These are phyloP conservation scores for Phyllostachys edulis DNA, from an alignment of 176 grass and related monocot species.

Conservation along the genomic window DNA sequence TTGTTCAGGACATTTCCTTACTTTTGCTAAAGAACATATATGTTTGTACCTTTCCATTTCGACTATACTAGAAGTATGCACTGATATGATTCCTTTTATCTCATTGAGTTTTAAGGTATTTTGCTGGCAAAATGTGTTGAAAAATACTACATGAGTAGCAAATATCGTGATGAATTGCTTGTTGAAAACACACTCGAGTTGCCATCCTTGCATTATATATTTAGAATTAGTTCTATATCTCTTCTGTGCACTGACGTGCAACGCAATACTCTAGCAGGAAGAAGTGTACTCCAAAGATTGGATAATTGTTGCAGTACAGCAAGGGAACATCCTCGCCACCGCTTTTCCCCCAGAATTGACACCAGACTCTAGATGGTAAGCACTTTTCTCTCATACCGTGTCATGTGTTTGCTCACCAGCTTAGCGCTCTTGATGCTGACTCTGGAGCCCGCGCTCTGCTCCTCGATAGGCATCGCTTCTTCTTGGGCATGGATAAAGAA, in stretches of 20 bases:
- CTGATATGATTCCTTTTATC: background rate
- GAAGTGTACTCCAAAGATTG: constrained; percentile 60
- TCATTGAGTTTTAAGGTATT: background rate
- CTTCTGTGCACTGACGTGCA: constrained; percentile 13
- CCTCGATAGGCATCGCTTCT: constrained; percentile 66
- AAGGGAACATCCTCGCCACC: constrained; percentile 87
- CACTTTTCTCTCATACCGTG: background rate
- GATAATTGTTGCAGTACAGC: constrained; percentile 83
- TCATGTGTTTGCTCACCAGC: background rate
- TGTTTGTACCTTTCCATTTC: background rate
- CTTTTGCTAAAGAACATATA: background rate
- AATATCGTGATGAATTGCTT: background rate
- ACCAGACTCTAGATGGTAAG: constrained; percentile 88
- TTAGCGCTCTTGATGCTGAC: background rate
- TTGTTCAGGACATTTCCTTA: background rate
- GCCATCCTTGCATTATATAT: background rate
- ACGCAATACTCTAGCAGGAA: constrained; percentile 46
- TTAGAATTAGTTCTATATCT: background rate
- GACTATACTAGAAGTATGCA: background rate
- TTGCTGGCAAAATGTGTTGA: background rate
- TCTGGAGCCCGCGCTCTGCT: background rate
- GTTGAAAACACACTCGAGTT: background rate
- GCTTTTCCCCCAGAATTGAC: constrained; percentile 95
- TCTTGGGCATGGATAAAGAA: constrained; percentile 81
- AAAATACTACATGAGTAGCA: background rate